Conservation (phyloP, 140 eudicot species). For the Ambrosia hybrid region DNA sequence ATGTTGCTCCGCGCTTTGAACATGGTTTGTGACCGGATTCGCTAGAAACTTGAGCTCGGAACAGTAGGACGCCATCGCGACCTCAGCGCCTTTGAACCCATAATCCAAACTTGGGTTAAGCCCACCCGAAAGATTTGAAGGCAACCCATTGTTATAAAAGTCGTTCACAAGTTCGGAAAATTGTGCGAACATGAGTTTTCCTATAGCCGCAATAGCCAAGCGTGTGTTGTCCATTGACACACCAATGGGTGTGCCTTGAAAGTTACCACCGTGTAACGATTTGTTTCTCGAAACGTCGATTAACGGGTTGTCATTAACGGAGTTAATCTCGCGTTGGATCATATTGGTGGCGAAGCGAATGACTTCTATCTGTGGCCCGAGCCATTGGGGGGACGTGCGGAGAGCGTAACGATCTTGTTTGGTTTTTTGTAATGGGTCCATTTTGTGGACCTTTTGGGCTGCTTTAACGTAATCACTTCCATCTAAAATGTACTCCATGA, state of each 20-base stretch:
- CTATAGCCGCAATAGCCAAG: slow-evolving; percentile 52
- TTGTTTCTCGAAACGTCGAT: slow-evolving; percentile 4
- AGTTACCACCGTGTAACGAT: slow-evolving; percentile 6
- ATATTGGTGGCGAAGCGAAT: slow-evolving; percentile 2
- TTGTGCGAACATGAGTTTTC: background rate
- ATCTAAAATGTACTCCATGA: slow-evolving; percentile 76
- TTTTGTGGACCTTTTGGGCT: slow-evolving; percentile 63
- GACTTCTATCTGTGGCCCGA: slow-evolving; percentile 9
- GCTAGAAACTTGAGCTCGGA: background rate
- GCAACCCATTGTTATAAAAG: slow-evolving; percentile 9
- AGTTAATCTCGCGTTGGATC: slow-evolving; percentile 7
- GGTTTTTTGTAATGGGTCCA: slow-evolving; percentile 68
- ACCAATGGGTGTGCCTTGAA: slow-evolving; percentile 72
- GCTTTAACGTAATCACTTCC: slow-evolving; percentile 67
- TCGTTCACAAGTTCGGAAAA: slow-evolving; percentile 13
- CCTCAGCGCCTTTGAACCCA: background rate
- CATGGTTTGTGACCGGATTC: slow-evolving; percentile 8
- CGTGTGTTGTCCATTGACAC: slow-evolving; percentile 81
- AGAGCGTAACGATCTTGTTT: slow-evolving; percentile 77
- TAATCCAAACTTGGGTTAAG: slow-evolving; percentile 16
- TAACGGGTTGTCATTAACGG: slow-evolving; percentile 4
- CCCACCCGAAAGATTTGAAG: slow-evolving; percentile 15
- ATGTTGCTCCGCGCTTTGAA: slow-evolving; percentile 9
- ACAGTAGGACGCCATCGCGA: slow-evolving; percentile 9
- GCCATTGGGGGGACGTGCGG: slow-evolving; percentile 13